Evolutionary conservation across 1,284 basidiomycete species (phyloP), one percentile per base, ranked within the genome.

Genomic region (Cryptococcus sp.): DNA sequence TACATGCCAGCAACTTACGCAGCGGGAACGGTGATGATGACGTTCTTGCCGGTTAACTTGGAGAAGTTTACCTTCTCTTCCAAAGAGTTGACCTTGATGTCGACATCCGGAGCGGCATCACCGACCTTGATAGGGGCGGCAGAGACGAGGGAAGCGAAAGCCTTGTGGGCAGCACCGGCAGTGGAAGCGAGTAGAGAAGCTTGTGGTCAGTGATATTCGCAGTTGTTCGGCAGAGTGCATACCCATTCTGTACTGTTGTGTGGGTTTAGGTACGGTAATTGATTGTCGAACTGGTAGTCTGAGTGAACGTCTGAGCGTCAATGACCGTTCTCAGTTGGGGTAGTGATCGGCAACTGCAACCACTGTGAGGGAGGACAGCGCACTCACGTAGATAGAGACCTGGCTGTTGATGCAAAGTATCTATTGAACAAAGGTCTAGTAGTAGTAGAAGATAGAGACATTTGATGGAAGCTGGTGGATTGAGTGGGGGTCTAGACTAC

Each of bases 31-130:
- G 81, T 53, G 60, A 88, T 85, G 58, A 89, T 79, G 60, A 88
- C 69, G 64, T 84, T 86, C 76, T 83, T 87, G 37, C 87, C 86
- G 14, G 72, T 74, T 45, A 85, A 74, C 51, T 78, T 67, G 24
- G 66, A 75, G 48, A 87, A 78, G 24, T 78, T 77, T 53, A 80
- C 67, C 10, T 78, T 60, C 50, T 79, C 73, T 53, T 81, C 78
- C 1, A 83, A 66, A 43, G 77, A 76, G 40, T 79, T 79, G 62
- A 82, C 78, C 67, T 85, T 85, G 64, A 87, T 80, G 21, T 80
- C 75, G 3, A 78, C 70, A n/a, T 68, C 60, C 24, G 71, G 71
- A 28, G 84, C 77, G 16, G 69, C 59, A 45, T 65, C 73, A 16
- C 83, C 84, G 22, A 77, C 73, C 56, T 79, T 76, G 59, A 83